Base-by-base conservation (phyloP, 805 yeast species). In the Priceomyces castillae region DNA sequence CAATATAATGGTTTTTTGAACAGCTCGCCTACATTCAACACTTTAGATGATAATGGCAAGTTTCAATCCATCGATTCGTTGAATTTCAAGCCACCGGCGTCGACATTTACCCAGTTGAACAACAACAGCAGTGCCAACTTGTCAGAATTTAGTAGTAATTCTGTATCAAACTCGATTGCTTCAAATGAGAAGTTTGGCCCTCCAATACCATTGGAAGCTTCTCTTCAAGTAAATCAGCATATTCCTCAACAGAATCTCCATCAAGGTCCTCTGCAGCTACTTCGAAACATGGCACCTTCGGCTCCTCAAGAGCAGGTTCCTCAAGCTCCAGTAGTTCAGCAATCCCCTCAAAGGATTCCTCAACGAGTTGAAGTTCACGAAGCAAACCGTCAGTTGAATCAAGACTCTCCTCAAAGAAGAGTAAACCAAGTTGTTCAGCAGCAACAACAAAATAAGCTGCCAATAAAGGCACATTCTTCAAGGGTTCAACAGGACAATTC, bases 61-160 rank as follows among this genome's bases (percentile, higher is more conserved):
- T 65, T 67, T 48, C 64, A 68, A 37, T 65, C 69, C 42, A 62
- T 71, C 26, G 76, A 70, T 46, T 60, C 67, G 35, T 50, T 66
- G 44, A 54, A 52, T 38, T 71, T 69, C 49, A 65, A 62, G 41
- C 76, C 76, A 3, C 75, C 75, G 1, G 52, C 64, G 4, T 46
- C 48, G 12, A 31, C 17, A 7, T 70, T 71, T 51, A 70, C 74
- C 12, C 67, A 66, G 42, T 55, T 71, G 47, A 63, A 62, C 49
- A 71, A 71, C 50, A 54, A 55, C 44, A 65, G 73, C 49, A 67
- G 58, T 43, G 65, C 74, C 9, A 69, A 71, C 45, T 52, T 71
- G 35, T 64, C 71, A 3, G 74, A 67, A 18, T 57, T 62, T 23
- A 64, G 68, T 44, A 47, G 40, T 31, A 37, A 55, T 41, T 56